These are phyloP conservation scores for Fusarium sacchari DNA, from an alignment of 2,329 filamentous ascomycete genomes.

Conservation along the genomic window DNA sequence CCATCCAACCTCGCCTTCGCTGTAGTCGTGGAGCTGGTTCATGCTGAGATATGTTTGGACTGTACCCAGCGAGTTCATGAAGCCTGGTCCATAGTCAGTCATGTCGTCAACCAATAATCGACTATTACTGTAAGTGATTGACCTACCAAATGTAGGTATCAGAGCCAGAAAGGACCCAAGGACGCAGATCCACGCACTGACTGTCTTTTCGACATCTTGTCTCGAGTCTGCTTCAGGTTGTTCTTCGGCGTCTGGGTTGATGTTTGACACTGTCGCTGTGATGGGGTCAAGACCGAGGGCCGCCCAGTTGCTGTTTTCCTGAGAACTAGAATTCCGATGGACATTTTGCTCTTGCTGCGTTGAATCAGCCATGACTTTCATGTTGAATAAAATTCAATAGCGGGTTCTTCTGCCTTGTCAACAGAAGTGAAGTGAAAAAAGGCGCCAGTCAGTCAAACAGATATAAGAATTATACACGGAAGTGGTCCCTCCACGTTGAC, in stretches of 20 bases:
- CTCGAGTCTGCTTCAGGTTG: slow-evolving; percentile 11
- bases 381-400: background rate
- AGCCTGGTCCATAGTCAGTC: slow-evolving; percentile 47
- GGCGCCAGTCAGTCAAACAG: background rate
- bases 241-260: slow-evolving; percentile 26
- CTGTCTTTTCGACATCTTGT: slow-evolving; percentile 30
- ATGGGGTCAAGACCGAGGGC: slow-evolving; percentile 33
- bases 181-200: slow-evolving; percentile 40
- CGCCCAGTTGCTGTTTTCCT: slow-evolving; percentile 17
- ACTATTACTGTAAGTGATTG: no score
- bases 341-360: background rate
- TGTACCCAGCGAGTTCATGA: slow-evolving; percentile 60
- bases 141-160: slow-evolving; percentile 39
- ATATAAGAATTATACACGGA: slow-evolving; percentile 11
- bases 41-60: slow-evolving; percentile 58
- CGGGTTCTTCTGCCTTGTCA: background rate
- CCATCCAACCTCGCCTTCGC: slow-evolving; percentile 59
- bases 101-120: no score
- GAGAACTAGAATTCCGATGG: background rate
- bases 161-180: slow-evolving; percentile 38
- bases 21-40: slow-evolving; percentile 56
- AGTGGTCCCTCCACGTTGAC: slow-evolving; percentile 17
- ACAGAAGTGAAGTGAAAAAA: background rate
- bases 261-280: slow-evolving; percentile 23
- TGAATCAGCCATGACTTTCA: background rate